A percentile compares a stretch with the other conserved stretches of the same genome.
These are phyloP conservation scores for Cytauxzoon felis DNA, from an alignment of 169 alveolate genomes.

Conservation along the genomic window DNA sequence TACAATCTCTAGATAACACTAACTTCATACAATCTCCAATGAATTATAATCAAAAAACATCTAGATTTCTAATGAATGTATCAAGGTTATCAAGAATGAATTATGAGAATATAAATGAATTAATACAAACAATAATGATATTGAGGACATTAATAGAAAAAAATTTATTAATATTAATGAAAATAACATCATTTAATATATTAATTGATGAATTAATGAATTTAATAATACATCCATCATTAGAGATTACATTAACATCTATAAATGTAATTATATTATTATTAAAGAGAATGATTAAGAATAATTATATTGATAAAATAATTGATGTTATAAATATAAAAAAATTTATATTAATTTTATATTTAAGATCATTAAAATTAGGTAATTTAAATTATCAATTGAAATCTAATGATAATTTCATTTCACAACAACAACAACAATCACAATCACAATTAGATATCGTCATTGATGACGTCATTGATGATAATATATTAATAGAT, in stretches of 20 bases:
- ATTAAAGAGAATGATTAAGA: constrained; percentile 23
- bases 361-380: constrained; percentile 41
- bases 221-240: constrained; percentile 60
- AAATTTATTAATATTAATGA: constrained; percentile 18
- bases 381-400: too few relatives aligned
- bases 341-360: constrained; percentile 29
- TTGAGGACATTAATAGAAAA: constrained; percentile 31
- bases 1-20: too few relatives aligned
- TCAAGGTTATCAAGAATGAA: too few relatives aligned
- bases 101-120: too few relatives aligned
- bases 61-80: too few relatives aligned
- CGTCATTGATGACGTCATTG: too few relatives aligned
- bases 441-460: too few relatives aligned
- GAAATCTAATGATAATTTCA: too few relatives aligned
- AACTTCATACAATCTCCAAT: too few relatives aligned
- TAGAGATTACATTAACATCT: constrained; percentile 46
- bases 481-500: too few relatives aligned
- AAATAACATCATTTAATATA: constrained; percentile 10
- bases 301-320: background rate
- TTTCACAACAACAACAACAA: too few relatives aligned
- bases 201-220: constrained; percentile 20
- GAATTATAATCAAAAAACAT: too few relatives aligned
- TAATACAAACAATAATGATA: constrained; percentile 47
- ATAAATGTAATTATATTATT: constrained; percentile 26
- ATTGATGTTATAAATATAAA: constrained; percentile 37